A percentile compares a stretch with the other conserved stretches of the same genome.
Conservation (phyloP, 1,284 basidiomycete species). For the Leccinum proliferum region DNA sequence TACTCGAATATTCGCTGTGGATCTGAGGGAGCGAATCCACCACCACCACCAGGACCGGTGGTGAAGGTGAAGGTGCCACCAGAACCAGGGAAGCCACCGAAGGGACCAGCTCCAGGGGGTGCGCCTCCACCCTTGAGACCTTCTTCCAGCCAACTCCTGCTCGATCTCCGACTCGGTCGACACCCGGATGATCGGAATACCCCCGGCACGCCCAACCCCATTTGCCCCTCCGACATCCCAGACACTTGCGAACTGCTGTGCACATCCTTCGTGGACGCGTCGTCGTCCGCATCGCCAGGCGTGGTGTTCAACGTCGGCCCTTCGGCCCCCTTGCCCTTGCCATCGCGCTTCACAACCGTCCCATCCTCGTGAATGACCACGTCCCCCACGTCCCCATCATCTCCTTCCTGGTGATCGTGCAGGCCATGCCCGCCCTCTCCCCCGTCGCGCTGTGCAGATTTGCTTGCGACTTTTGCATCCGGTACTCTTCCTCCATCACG, state of each 20-base stretch:
- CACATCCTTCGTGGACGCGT: constrained; percentile 68
- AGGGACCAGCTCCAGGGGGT: constrained; percentile 39
- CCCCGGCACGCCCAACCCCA: constrained; percentile 19
- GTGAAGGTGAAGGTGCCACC: constrained; percentile 61
- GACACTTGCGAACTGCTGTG: constrained; percentile 27
- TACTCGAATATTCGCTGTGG: constrained; percentile 91
- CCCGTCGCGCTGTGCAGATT: constrained; percentile 39
- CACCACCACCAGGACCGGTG: constrained; percentile 36
- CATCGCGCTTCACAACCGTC: constrained; percentile 27
- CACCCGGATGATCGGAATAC: constrained; percentile 85
- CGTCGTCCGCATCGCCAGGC: constrained; percentile 51
- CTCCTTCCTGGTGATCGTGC: constrained; percentile 12
- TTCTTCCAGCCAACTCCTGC: constrained; percentile 57
- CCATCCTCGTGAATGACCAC: constrained; percentile 56
- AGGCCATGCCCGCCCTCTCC: background rate
- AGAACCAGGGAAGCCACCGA: constrained; percentile 39
- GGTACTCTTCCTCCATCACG: constrained; percentile 99
- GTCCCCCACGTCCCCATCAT: constrained; percentile 1
- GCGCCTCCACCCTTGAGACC: constrained; percentile 75
- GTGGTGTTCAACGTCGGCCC: constrained; percentile 24
- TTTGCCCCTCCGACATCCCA: constrained; percentile 18
- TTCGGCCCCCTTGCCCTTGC: background rate
- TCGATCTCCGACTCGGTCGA: constrained; percentile 44
- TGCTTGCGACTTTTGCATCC: constrained; percentile 75
- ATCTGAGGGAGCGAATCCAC: constrained; percentile 68